These are phyloP conservation scores for Halophytophthora batemanensis DNA, from an alignment of 352 stramenopile genomes.

Conservation along the genomic window DNA sequence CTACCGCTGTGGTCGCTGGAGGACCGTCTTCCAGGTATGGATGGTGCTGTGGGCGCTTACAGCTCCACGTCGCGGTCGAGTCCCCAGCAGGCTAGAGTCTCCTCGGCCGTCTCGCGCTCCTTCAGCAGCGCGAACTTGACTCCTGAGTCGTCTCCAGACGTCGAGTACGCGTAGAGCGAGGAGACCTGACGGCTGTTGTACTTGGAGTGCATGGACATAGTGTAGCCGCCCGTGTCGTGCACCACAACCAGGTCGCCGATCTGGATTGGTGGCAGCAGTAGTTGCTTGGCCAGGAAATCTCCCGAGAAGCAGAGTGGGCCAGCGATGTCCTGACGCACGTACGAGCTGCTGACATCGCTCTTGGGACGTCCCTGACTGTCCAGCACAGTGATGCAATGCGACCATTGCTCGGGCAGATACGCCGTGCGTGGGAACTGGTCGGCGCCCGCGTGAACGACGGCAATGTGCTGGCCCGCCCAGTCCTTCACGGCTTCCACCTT, in stretches of 20 bases:
- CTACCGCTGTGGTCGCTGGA: constrained; percentile 5
- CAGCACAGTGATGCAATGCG: constrained; percentile 83
- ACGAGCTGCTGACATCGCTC: constrained; percentile 21
- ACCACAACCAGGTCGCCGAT: constrained; percentile 80
- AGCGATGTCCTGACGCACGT: constrained; percentile 81
- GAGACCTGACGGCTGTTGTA: constrained; percentile 85
- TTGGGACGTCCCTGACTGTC: constrained; percentile 46
- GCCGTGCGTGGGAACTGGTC: constrained; percentile 89
- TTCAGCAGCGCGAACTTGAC: constrained; percentile 64
- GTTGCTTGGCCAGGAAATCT: constrained; percentile 84
- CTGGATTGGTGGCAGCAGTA: constrained; percentile 67
- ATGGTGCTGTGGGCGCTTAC: no score
- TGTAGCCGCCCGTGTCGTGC: constrained; percentile 87
- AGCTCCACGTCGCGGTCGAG: constrained; percentile 42
- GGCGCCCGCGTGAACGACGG: constrained; percentile 86
- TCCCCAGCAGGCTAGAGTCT: constrained; percentile 72
- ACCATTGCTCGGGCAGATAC: constrained; percentile 84
- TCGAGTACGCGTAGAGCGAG: constrained; percentile 62
- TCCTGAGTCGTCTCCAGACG: constrained; percentile 2
- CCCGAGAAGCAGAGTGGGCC: constrained; percentile 92
- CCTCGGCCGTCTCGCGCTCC: constrained; percentile 58
- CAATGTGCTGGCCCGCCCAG: constrained; percentile 74
- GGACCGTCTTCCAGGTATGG: no score
- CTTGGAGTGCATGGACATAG: constrained; percentile 85
- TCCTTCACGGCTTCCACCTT: constrained; percentile 89